Percentiles rank a stretch among this genome's conserved stretches.
These are phyloP conservation scores for Fusarium duplospermum DNA, from an alignment of 2,329 filamentous ascomycete species.

Conservation along the genomic window DNA sequence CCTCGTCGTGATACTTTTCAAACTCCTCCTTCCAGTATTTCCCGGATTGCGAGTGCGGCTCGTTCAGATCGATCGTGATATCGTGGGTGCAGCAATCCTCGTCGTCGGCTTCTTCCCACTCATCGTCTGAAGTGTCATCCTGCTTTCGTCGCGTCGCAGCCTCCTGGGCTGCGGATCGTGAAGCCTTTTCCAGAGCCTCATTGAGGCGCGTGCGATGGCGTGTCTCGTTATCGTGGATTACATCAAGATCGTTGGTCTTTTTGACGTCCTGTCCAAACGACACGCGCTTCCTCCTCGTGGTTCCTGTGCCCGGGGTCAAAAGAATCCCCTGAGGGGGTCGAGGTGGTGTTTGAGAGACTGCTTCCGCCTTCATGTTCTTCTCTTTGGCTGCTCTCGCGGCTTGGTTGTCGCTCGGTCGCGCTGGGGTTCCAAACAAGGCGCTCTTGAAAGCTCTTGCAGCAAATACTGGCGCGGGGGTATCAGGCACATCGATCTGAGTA, in stretches of 20 bases:
- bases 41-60: conserved; percentile 80
- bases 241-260: conserved; percentile 54
- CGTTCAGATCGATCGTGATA: conserved; percentile 76
- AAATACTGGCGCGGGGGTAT: conserved; percentile 75
- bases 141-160: conserved; percentile 15
- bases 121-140: conserved; percentile 53
- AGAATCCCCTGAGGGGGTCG: conserved; percentile 67
- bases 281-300: conserved; percentile 71
- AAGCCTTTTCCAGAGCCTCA: conserved; percentile 56
- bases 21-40: conserved; percentile 86
- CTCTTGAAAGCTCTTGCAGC: conserved; percentile 73
- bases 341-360: conserved; percentile 57
- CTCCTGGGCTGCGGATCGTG: conserved; percentile 22
- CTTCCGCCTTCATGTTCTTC: conserved; percentile 39
- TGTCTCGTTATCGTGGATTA: conserved; percentile 39
- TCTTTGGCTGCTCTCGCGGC: conserved; percentile 35
- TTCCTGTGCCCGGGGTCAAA: conserved; percentile 71
- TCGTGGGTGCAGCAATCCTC: conserved; percentile 65
- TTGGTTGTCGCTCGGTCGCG: conserved; percentile 51
- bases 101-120: conserved; percentile 64
- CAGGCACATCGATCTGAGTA: conserved; percentile 67
- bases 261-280: conserved; percentile 71
- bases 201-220: conserved; percentile 58
- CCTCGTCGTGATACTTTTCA: conserved; percentile 77
- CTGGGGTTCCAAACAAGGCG: conserved; percentile 71